Base-by-base conservation (phyloP, 768 basidiomycete genomes). In the Boletus tylopilopsis region DNA sequence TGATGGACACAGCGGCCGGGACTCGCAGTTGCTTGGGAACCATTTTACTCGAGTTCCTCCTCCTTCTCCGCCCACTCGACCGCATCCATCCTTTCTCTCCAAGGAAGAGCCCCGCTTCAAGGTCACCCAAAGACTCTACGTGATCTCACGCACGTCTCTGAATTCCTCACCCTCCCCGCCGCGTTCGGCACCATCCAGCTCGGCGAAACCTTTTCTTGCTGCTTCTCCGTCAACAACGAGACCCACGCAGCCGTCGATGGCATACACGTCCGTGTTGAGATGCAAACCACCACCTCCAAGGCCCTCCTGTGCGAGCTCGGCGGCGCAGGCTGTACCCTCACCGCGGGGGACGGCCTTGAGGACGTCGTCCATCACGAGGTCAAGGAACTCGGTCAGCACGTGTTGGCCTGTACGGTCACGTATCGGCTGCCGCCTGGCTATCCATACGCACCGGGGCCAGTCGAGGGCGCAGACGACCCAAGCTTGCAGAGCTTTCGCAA, bases 371-470 rank as follows among this genome's bases (percentile, higher is more conserved):
- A 82, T 52, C 88, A 91, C 60, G 94, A 97, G 70, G 89, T 96
- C 56, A 96, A 96, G 68, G 94, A 97, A 63, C 75, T 95, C 18
- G 93, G 92, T 1, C 84, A 91, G 62, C 93, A 95, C 66, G 89
- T 94, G 11, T 72, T 97, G 33, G 89, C 84, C 2, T 93, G 91
- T 61, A 83, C 83, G 6, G 88, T 95, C 23, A 78, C 79, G 21
- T 96, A 95, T 73, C 83, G 79, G n/a, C 73, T 87, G 11, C 84
- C 85, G 3, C 75, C 78, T 15, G 77, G 78, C 49, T 69, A 73
- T 38, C 77, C 80, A n/a, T 68, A 72, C 22, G 63, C 75, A 5
- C 74, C 77, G 7, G 75, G 72, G n/a, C 68, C 77, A 15, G 63
- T 70, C 12, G 76, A 80, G 45, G 76, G 81, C 37, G 61, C 71